phyloP scores from a whole-genome alignment of 495 filamentous ascomycete genomes.

The Penicillium pulvis region DNA sequence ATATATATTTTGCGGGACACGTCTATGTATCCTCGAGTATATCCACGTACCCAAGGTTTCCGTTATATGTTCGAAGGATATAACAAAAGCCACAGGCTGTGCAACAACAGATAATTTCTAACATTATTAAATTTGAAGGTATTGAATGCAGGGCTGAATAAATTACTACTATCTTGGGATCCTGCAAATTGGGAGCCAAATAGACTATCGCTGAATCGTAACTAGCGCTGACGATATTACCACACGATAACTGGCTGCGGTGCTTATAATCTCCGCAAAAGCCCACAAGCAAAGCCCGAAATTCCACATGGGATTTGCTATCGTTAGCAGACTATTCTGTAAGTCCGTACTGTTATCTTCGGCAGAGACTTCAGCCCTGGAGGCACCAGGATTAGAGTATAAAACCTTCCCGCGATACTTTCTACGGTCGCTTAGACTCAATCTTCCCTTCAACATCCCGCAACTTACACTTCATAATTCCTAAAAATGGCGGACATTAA shows the following conservation, averaged over 20 bases:
- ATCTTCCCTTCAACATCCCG: not conserved
- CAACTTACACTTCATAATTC: not conserved
- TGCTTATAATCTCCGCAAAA: not conserved
- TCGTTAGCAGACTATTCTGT: not conserved
- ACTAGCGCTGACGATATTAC: not conserved
- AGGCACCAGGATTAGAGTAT: not conserved
- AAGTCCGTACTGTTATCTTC: not conserved
- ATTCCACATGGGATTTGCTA: not conserved
- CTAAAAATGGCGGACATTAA: conserved; percentile 54
- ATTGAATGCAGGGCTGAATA: too few relatives aligned
- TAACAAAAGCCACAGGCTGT: too few relatives aligned
- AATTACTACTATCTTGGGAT: too few relatives aligned
- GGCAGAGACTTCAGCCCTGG: not conserved
- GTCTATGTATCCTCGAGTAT: too few relatives aligned
- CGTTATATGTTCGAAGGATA: too few relatives aligned
- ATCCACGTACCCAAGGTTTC: too few relatives aligned
- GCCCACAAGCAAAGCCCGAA: not conserved
- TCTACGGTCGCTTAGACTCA: not conserved
- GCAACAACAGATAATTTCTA: too few relatives aligned
- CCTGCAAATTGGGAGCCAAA: too few relatives aligned
- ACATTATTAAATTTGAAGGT: too few relatives aligned
- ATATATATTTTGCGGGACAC: too few relatives aligned
- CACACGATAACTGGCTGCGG: not conserved
- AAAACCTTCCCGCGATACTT: not conserved
- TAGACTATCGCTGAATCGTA: too few relatives aligned